Evolutionary conservation across 1,284 basidiomycete species (phyloP).

Genomic region (Ceratorhiza oryzae-sativae): DNA sequence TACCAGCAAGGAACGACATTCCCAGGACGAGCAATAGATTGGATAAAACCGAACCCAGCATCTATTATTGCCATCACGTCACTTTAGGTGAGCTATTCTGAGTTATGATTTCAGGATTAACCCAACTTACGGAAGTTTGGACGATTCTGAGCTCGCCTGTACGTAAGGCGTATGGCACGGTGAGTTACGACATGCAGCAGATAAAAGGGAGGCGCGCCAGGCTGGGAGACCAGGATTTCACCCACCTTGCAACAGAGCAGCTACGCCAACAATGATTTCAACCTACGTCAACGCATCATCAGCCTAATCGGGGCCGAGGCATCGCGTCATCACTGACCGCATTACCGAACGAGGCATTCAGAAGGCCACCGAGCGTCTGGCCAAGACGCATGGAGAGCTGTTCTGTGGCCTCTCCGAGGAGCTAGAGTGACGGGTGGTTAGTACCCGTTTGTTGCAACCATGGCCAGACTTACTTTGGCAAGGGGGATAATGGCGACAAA

Average conservation of each 20-base stretch:
- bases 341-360: constrained; percentile 86
- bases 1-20: constrained; percentile 84
- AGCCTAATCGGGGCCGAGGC: too few relatives aligned
- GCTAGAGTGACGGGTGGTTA: constrained; percentile 51
- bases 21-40: constrained; percentile 89
- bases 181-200: constrained; percentile 24
- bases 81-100: constrained; percentile 27
- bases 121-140: constrained; percentile 73
- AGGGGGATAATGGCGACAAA: constrained; percentile 90
- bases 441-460: constrained; percentile 28
- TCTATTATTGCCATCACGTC: constrained; percentile 52
- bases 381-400: constrained; percentile 82
- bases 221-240: constrained; percentile 10
- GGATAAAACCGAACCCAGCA: constrained; percentile 86
- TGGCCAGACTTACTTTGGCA: constrained; percentile 63
- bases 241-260: constrained; percentile 80
- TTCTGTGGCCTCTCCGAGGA: constrained; percentile 87
- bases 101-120: background rate
- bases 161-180: constrained; percentile 24
- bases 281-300: constrained; percentile 47
- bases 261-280: constrained; percentile 87
- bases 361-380: constrained; percentile 81
- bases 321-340: constrained; percentile 53
- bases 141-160: constrained; percentile 82
- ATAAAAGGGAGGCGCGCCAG: constrained; percentile 10